Percentiles rank a stretch among this genome's conserved stretches.
phyloP scores from a whole-genome alignment of 179 eudicot genomes.

The Silene coronaria region DNA sequence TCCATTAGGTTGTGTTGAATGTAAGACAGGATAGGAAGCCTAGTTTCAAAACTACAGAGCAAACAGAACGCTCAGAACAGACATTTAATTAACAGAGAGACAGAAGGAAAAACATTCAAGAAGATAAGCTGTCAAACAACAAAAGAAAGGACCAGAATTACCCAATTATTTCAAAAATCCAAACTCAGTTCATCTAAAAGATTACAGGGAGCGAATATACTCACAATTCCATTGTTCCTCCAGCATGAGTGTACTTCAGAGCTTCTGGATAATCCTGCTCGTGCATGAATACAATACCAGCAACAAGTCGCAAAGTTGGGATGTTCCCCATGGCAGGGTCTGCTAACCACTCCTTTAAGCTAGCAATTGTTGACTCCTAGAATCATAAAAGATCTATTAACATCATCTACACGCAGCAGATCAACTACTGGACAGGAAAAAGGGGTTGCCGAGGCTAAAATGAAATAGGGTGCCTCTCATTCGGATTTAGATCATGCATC shows the following conservation, averaged over 20 bases:
- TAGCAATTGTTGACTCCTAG: conserved; percentile 69
- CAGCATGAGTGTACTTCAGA: conserved; percentile 75
- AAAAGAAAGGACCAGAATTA: not conserved
- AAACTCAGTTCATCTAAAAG: not conserved
- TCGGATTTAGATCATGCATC: not conserved
- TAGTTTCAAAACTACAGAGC: not conserved
- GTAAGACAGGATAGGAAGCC: not conserved
- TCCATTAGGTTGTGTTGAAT: not conserved
- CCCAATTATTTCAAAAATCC: not conserved
- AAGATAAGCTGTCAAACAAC: not conserved
- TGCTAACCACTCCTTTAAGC: conserved; percentile 74
- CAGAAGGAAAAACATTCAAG: not conserved
- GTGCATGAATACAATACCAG: conserved; percentile 75
- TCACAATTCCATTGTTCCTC: conserved; percentile 93
- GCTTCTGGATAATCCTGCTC: conserved; percentile 89
- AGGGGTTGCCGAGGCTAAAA: not conserved
- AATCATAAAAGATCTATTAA: conserved; percentile 11
- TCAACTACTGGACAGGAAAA: not conserved
- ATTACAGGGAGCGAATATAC: conserved; percentile 21
- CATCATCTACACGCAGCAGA: not conserved
- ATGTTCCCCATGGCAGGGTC: conserved; percentile 78
- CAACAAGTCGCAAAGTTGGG: conserved; percentile 68
- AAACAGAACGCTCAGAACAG: not conserved
- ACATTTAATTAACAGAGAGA: not conserved
- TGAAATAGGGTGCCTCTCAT: not conserved